Evolutionary conservation across 257 asterid species (phyloP).

Genomic region (Ocimum tenuiflorum): DNA sequence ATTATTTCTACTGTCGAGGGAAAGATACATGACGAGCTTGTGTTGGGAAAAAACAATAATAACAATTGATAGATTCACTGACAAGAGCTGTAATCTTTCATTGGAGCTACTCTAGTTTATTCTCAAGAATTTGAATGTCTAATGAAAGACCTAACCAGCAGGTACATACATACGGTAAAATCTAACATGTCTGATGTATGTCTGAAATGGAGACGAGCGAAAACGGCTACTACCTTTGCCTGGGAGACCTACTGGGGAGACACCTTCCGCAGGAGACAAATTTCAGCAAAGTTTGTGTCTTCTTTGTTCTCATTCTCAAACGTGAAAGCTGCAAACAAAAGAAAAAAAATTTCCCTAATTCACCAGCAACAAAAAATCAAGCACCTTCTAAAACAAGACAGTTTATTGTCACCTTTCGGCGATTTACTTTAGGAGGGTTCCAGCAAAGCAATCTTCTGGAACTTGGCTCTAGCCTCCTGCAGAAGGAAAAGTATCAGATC

Average conservation of each 20-base stretch:
- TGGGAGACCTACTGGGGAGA: conserved; percentile 56
- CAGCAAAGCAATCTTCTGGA: conserved; percentile 84
- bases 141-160: conserved; percentile 30
- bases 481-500: conserved; percentile 8
- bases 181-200: neutral
- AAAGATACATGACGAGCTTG: conserved; percentile 6
- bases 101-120: conserved; percentile 33
- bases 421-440: conserved; percentile 55
- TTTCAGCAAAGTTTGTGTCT: conserved; percentile 51
- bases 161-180: neutral
- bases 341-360: too few species aligned
- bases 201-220: neutral
- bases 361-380: too few species aligned
- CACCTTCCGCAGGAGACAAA: conserved; percentile 73
- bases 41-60: neutral
- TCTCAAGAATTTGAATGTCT: conserved; percentile 25
- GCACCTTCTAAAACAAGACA: neutral
- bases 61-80: neutral
- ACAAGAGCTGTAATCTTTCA: conserved; percentile 22
- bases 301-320: conserved; percentile 58
- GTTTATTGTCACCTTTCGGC: conserved; percentile 53
- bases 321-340: conserved; percentile 55
- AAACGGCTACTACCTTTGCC: conserved; percentile 30
- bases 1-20: neutral
- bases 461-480: conserved; percentile 82